These are phyloP conservation scores for Zhuliangozyma blackwelliae DNA, from an alignment of 1,139 yeast genomes.

Conservation along the genomic window DNA sequence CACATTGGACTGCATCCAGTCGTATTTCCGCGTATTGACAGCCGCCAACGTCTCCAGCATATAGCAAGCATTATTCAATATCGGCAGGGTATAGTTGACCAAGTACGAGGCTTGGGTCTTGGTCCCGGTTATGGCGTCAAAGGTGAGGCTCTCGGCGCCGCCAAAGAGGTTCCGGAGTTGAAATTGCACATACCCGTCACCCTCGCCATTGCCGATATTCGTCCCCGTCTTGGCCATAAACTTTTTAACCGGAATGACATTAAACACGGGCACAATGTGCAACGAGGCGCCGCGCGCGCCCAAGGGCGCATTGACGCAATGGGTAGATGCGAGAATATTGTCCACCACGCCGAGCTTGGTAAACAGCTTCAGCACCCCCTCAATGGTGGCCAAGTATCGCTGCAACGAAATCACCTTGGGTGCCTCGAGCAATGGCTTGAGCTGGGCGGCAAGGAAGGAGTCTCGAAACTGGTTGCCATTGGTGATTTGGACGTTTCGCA, in stretches of 20 bases:
- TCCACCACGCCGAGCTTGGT: constrained; percentile 42
- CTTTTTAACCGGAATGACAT: constrained; percentile 56
- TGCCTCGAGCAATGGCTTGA: constrained; percentile 46
- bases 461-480: constrained; percentile 53
- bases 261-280: constrained; percentile 53
- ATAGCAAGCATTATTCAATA: constrained; percentile 48
- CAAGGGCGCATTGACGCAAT: constrained; percentile 21
- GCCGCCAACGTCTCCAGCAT: constrained; percentile 52
- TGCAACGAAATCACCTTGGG: constrained; percentile 29
- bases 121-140: constrained; percentile 79
- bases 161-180: constrained; percentile 79
- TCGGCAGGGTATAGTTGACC: constrained; percentile 60
- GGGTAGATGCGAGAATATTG: constrained; percentile 36
- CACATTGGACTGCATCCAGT: constrained; percentile 66
- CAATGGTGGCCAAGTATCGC: constrained; percentile 36
- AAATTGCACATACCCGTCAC: constrained; percentile 81
- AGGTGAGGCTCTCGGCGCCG: constrained; percentile 74
- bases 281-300: constrained; percentile 17
- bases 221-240: constrained; percentile 89
- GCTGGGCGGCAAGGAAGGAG: constrained; percentile 48
- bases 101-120: constrained; percentile 74
- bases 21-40: constrained; percentile 58
- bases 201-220: constrained; percentile 91
- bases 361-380: constrained; percentile 40
- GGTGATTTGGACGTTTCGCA: constrained; percentile 49